A percentile compares a stretch with the other conserved stretches of the same genome.
phyloP scores from a whole-genome alignment of 2,329 filamentous ascomycete species.

The Thielaviopsis musarum region DNA sequence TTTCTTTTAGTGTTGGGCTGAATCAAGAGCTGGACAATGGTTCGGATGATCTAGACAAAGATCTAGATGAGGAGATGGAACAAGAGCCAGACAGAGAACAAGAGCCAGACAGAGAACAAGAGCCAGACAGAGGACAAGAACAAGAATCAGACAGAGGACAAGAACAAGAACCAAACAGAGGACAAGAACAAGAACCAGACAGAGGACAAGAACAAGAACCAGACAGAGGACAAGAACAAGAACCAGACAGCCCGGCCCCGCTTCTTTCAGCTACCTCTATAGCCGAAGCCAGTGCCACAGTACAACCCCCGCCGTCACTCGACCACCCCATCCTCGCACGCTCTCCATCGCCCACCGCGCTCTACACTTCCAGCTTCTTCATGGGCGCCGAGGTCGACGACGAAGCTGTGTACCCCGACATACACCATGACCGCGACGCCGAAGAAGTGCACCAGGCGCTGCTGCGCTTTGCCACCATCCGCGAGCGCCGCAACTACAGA shows the following conservation, averaged over 20 bases:
- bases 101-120: too few species aligned
- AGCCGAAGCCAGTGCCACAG: too few species aligned
- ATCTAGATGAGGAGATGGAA: too few species aligned
- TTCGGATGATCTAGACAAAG: neutral
- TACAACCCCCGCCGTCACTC: neutral
- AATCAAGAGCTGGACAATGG: neutral
- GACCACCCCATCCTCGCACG: neutral
- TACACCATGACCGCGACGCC: neutral
- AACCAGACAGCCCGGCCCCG: too few species aligned
- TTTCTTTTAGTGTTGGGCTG: neutral
- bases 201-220: too few species aligned
- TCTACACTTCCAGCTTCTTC: neutral
- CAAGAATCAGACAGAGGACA: too few species aligned
- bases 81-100: too few species aligned
- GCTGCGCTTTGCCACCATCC: neutral
- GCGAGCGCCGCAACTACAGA: neutral
- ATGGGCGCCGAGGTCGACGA: neutral
- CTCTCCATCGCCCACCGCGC: neutral
- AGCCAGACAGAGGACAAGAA: too few species aligned
- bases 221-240: too few species aligned
- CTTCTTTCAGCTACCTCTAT: too few species aligned
- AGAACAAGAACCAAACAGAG: too few species aligned
- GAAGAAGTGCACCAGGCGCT: slow-evolving; percentile 1
- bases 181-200: too few species aligned
- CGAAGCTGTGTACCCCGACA: neutral